Evolutionary conservation across 306 rosid genomes (phyloP), one percentile per base, ranked within the genome.

Genomic region (Begonia loranthoides): DNA sequence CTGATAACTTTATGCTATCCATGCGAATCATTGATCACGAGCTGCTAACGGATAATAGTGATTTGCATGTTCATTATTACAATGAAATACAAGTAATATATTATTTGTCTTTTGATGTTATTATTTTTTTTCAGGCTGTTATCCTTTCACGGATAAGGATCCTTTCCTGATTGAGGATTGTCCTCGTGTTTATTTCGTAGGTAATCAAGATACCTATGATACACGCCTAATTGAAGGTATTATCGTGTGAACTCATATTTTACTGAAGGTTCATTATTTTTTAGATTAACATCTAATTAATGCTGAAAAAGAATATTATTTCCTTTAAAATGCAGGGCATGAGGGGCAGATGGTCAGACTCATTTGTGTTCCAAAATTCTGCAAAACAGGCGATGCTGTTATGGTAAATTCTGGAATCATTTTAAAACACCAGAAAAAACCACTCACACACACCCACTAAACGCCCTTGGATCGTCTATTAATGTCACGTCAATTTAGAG

Each of bases 271-370:
- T 73, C 17, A 6, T 38, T 13, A 15, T 49, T 53, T 33, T 34
- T 62, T 55, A 33, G 7, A 3, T 58, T 47, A 15, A 14, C 47
- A 52, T 17, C 6, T 10, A 10, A 43, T 10, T 43, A 10, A 11
- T n/a, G 6, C 8, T 39, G 43, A 39, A n/a, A 19, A 44, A 44
- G 45, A 49, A 15, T 43, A 49, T 45, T 45, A 47, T 45, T 17
- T 3, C 22, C 34, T 15, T 45, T 58, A 39, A 59, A 43, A 62
- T 56, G 62, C 80, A 90, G 99, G 99, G 62, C 49, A 81, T 45
- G 99, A 82, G 57, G 94, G 95, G 74, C 94, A 80, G 72, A 63
- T 65, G 70, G 94, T 82, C 64, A 80, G 95, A 80, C 87, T 90
- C 68, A 62, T 90, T 17, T 62, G 76, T 54, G 71, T 90, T 61